Base-by-base conservation (phyloP, 2,329 filamentous ascomycete genomes). In the Colletotrichum ledebouriae region DNA sequence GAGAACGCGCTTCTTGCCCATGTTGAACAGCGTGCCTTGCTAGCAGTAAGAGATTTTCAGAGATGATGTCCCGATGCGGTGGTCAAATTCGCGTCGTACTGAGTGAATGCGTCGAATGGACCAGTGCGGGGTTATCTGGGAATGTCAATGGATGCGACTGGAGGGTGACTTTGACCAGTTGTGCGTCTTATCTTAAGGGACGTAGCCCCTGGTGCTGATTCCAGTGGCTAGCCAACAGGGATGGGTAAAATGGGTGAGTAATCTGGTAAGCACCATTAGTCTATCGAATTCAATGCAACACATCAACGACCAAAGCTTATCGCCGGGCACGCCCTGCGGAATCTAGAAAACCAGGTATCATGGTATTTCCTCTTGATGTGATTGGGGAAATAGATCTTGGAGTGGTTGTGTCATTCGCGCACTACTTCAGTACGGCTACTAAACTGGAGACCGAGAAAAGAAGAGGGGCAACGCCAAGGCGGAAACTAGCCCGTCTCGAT, bases 1-100 rank as follows among this genome's bases (percentile, higher is more conserved):
- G 52, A 79, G 75, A 70, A 79, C 78, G 10, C 77, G 75, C 72
- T 79, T 79, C 71, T 78, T 79, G 44, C 74, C 77, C 78, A 79
- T 79, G 7, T 20, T 73, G 61, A 5, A 5, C 41, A 7, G 6
- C 15, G 13, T 9, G 10, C n/a, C n/a, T n/a, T n/a, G 15, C 37
- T 7, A 29, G 13, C 9, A 41, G 47, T 2, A 7, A 2, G 39
- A 29, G n/a, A 25, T 12, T 29, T 25, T 22, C 29, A 29, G 29
- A 29, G 2, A 29, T 2, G 7, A 0, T 29, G 6, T 29, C 29
- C 7, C 29, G 29, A 29, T 29, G 29, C 29, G 7, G 29, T 29
- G 29, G 29, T 29, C 6, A 0, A 29, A 29, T 29, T 29, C 29
- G 29, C 29, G 29, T 29, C 29, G 29, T 2, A 25, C 25, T 25